These are phyloP conservation scores for Alternaria ventricosa DNA, from an alignment of 2,329 filamentous ascomycete genomes.

Conservation along the genomic window DNA sequence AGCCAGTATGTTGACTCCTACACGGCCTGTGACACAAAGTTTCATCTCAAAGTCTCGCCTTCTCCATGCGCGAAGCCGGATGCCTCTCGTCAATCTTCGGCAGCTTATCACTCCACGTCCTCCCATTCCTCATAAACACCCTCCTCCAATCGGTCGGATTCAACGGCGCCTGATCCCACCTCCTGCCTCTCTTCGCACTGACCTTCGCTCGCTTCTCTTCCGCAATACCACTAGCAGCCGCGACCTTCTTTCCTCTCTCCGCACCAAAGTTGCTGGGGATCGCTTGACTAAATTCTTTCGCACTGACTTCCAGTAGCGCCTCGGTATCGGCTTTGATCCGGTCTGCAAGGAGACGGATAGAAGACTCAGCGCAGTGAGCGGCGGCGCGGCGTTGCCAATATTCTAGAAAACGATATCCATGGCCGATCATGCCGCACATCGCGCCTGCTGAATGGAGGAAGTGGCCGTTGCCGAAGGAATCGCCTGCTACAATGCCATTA, in stretches of 20 bases:
- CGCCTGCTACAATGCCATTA: constrained; percentile 22
- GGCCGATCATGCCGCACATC: constrained; percentile 27
- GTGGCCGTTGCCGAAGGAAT: constrained; percentile 25
- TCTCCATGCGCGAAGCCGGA: constrained; percentile 2
- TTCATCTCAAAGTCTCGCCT: constrained; percentile 3
- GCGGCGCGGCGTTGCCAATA: constrained; percentile 22
- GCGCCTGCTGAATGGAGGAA: constrained; percentile 22
- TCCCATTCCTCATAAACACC: constrained; percentile 20
- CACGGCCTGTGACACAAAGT: too few species aligned
- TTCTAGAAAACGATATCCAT: constrained; percentile 20
- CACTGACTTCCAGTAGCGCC: constrained; percentile 21
- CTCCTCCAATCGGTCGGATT: constrained; percentile 26
- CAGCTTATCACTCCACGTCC: constrained; percentile 16
- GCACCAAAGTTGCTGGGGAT: constrained; percentile 25
- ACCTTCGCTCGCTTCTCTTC: constrained; percentile 15
- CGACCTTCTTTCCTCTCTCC: constrained; percentile 16
- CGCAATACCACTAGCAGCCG: constrained; percentile 21
- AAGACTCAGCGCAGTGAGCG: constrained; percentile 14
- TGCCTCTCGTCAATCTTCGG: constrained; percentile 14
- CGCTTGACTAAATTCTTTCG: constrained; percentile 26
- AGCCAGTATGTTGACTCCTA: too few species aligned
- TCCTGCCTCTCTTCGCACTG: constrained; percentile 3
- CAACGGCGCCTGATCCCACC: constrained; percentile 17
- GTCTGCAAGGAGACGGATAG: constrained; percentile 19
- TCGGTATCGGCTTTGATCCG: constrained; percentile 22